These are phyloP conservation scores for Juncus inflexus DNA, from an alignment of 176 grass and related monocot genomes.

Conservation along the genomic window DNA sequence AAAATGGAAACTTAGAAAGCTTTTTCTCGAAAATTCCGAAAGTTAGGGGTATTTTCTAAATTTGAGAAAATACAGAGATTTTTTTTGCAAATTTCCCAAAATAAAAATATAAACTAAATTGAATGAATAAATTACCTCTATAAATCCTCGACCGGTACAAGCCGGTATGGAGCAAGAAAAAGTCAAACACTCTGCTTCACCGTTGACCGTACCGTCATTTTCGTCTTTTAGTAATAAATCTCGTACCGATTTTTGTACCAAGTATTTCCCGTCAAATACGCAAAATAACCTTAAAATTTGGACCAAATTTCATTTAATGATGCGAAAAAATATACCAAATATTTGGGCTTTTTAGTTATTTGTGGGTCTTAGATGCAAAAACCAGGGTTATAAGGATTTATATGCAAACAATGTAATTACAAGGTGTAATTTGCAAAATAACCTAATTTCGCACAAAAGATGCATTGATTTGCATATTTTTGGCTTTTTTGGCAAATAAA, in stretches of 20 bases:
- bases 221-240: conserved; percentile 29
- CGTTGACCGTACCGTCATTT: conserved; percentile 12
- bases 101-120: background rate
- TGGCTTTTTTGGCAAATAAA: background rate
- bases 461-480: background rate
- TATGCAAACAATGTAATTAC: background rate
- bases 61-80: background rate
- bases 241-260: conserved; percentile 60
- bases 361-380: too few relatives aligned
- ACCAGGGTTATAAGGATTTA: background rate
- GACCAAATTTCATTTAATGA: background rate
- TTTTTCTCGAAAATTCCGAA: background rate
- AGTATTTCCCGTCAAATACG: conserved; percentile 73
- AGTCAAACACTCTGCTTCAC: conserved; percentile 48
- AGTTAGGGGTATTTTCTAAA: background rate
- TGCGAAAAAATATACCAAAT: too few relatives aligned
- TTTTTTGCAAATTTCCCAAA: background rate
- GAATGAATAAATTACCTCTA: conserved; percentile 50
- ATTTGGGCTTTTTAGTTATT: too few relatives aligned
- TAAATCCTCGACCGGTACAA: conserved; percentile 71
- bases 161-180: conserved; percentile 78
- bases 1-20: background rate
- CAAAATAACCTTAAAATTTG: conserved; percentile 7
- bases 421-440: background rate
- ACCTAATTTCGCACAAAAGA: background rate